Evolutionary conservation across 768 basidiomycete species (phyloP).

Genomic region (Amyloporia xantha): DNA sequence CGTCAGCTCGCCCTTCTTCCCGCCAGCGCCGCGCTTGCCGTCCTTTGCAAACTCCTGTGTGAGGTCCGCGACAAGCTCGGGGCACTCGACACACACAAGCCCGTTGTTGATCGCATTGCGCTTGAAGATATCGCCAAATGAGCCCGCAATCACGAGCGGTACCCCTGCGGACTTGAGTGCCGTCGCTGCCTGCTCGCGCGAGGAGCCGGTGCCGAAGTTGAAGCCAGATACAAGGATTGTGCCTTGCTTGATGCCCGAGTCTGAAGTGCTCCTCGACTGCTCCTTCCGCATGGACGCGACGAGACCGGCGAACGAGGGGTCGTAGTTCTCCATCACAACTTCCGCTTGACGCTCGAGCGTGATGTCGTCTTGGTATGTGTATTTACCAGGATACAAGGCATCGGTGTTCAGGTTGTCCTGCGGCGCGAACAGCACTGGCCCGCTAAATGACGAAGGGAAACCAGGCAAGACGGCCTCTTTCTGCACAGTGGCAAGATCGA

Average conservation of each 20-base stretch:
- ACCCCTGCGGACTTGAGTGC: constrained; percentile 92
- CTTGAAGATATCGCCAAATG: constrained; percentile 99
- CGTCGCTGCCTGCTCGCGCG: constrained; percentile 97
- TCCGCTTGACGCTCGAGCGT: constrained; percentile 91
- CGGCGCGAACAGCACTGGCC: constrained; percentile 85
- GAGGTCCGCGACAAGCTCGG: constrained; percentile 80
- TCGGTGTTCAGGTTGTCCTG: constrained; percentile 99
- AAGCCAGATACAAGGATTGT: constrained; percentile 86
- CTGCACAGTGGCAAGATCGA: constrained; percentile 23
- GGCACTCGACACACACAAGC: constrained; percentile 89
- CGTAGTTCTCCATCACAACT: constrained; percentile 99
- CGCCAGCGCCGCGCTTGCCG: constrained; percentile 72
- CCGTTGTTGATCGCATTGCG: constrained; percentile 99
- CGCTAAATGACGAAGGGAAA: constrained; percentile 80
- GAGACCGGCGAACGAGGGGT: constrained; percentile 73
- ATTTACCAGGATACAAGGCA: constrained; percentile 97
- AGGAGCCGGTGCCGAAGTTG: constrained; percentile 98
- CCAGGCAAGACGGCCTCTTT: constrained; percentile 67
- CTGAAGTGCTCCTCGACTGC: constrained; percentile 12
- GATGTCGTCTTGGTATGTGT: constrained; percentile 99
- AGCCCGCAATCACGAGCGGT: constrained; percentile 92
- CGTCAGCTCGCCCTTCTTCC: constrained; percentile 76
- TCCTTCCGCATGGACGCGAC: constrained; percentile 45
- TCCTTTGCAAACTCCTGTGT: constrained; percentile 69
- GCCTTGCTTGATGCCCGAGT: constrained; percentile 39